Evolutionary conservation across 2,329 filamentous ascomycete species (phyloP).

Genomic region (Triangularia setosa): DNA sequence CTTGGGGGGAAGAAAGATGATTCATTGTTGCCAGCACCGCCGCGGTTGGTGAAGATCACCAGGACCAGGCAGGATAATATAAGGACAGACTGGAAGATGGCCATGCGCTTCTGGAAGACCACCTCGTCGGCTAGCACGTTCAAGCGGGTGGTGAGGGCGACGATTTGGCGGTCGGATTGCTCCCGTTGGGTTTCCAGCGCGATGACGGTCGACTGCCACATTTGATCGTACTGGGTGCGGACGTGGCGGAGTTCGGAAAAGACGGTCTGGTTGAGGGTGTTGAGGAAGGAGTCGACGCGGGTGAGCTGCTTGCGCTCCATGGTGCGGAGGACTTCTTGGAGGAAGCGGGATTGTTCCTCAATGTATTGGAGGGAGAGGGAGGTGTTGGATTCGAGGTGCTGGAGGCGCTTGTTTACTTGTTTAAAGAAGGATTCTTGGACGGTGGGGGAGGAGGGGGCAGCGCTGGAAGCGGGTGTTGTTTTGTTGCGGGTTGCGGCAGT

Average conservation of each 20-base stretch:
- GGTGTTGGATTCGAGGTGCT: slow-evolving; percentile 86
- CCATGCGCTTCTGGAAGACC: slow-evolving; percentile 82
- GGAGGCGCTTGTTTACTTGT: slow-evolving; percentile 86
- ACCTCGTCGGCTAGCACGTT: slow-evolving; percentile 93
- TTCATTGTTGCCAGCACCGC: slow-evolving; percentile 28
- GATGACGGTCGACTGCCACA: slow-evolving; percentile 93
- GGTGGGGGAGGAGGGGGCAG: slow-evolving; percentile 62
- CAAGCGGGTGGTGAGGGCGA: slow-evolving; percentile 74
- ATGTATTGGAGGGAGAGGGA: slow-evolving; percentile 93
- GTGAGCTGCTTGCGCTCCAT: slow-evolving; percentile 82
- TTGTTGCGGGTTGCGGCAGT: slow-evolving; percentile 32
- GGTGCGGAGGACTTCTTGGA: slow-evolving; percentile 80
- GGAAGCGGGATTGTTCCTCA: slow-evolving; percentile 86
- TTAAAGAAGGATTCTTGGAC: slow-evolving; percentile 99
- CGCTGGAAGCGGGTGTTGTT: slow-evolving; percentile 37
- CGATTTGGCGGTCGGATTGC: slow-evolving; percentile 75
- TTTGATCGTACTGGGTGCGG: slow-evolving; percentile 84
- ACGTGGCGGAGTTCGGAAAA: slow-evolving; percentile 74
- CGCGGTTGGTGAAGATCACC: slow-evolving; percentile 70
- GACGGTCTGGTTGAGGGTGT: slow-evolving; percentile 82
- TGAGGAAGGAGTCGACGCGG: slow-evolving; percentile 79
- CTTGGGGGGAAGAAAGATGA: slow-evolving; percentile 13
- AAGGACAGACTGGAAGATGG: slow-evolving; percentile 84
- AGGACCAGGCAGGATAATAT: slow-evolving; percentile 82
- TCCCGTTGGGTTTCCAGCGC: slow-evolving; percentile 86